Evolutionary conservation across 2,329 filamentous ascomycete genomes (phyloP), one percentile per base, ranked within the genome.

Genomic region (Pezicula radicicola): DNA sequence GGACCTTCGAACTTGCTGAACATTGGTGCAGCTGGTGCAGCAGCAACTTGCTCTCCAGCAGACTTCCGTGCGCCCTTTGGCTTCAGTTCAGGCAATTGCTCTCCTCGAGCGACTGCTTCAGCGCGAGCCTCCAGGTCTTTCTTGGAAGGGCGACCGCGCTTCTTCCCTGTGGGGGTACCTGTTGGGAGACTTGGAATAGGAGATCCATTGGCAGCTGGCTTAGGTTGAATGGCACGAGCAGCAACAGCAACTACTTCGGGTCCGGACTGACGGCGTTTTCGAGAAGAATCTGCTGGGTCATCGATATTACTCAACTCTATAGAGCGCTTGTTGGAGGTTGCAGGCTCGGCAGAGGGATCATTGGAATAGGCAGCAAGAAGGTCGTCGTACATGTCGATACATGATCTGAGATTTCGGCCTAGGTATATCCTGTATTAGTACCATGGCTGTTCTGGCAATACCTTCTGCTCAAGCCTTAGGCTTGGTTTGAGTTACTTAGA

Each of bases 71-170:
- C 12, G 9, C 37, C 37, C 19, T 40, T 40, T 21, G n/a, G 37
- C 37, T 16, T 40, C 9, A 27, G 42, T 45, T 16, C 27, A 35
- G 56, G 53, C 42, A 66, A 35, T 8, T 63, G 46, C 39, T 65
- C 61, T 16, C 64, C 62, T 37, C 62, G 53, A 21, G 54, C 56
- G 28, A 66, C 59, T 39, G 60, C 59, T 42, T 62, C 61, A 36
- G 58, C 54, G n/a, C 53, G 52, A 7, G 44, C 49, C 49, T 65
- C 61, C 19, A 63, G 49, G 39, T 64, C 63, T 37, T 60, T 59
- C 52, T 66, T 66, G 6, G 64, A 63, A 21, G 65, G 65, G 21
- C 65, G 59, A 36, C 65, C 64, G 21, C 65, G 60, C 52, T 61
- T 64, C 55, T 55, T 46, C 35, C 10, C 28, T 8, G 6, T 10